Evolutionary conservation across 306 rosid species (phyloP).

Genomic region (Sophora flavescens): DNA sequence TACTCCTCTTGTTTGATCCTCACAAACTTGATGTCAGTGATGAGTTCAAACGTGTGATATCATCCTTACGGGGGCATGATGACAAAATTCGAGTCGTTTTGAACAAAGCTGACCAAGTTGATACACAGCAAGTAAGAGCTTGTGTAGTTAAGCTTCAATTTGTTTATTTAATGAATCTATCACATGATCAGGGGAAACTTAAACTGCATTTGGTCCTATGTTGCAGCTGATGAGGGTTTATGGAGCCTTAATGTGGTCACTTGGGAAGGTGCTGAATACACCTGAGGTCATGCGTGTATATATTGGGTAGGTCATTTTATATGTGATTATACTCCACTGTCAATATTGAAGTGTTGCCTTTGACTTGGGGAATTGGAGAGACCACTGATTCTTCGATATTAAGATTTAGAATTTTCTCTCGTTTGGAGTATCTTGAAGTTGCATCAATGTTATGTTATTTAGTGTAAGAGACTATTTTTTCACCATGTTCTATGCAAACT

Average conservation of each 20-base stretch:
- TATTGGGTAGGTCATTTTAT: slow-evolving; percentile 74
- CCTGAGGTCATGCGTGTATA: slow-evolving; percentile 95
- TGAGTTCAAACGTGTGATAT: slow-evolving; percentile 91
- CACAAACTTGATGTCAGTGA: slow-evolving; percentile 95
- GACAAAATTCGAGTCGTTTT: slow-evolving; percentile 93
- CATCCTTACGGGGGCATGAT: slow-evolving; percentile 89
- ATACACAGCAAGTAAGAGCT: slow-evolving; percentile 81
- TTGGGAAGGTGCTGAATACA: slow-evolving; percentile 92
- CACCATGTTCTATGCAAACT: neutral
- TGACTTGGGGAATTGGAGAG: slow-evolving; percentile 14
- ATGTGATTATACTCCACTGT: slow-evolving; percentile 1
- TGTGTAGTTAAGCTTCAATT: slow-evolving; percentile 9
- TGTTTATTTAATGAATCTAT: slow-evolving; percentile 31
- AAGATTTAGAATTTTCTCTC: slow-evolving; percentile 9
- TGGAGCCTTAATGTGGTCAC: slow-evolving; percentile 99
- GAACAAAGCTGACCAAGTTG: slow-evolving; percentile 94
- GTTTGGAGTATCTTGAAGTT: slow-evolving; percentile 24
- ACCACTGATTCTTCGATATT: slow-evolving; percentile 13
- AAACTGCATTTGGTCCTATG: slow-evolving; percentile 28
- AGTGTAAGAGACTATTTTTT: neutral
- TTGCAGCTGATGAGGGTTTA: slow-evolving; percentile 93
- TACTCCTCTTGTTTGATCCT: slow-evolving; percentile 88
- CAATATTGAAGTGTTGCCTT: slow-evolving; percentile 7
- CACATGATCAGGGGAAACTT: neutral
- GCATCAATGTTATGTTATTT: slow-evolving; percentile 14